These are phyloP conservation scores for Kuraishia capsulata DNA, from an alignment of 805 yeast genomes.

Conservation along the genomic window DNA sequence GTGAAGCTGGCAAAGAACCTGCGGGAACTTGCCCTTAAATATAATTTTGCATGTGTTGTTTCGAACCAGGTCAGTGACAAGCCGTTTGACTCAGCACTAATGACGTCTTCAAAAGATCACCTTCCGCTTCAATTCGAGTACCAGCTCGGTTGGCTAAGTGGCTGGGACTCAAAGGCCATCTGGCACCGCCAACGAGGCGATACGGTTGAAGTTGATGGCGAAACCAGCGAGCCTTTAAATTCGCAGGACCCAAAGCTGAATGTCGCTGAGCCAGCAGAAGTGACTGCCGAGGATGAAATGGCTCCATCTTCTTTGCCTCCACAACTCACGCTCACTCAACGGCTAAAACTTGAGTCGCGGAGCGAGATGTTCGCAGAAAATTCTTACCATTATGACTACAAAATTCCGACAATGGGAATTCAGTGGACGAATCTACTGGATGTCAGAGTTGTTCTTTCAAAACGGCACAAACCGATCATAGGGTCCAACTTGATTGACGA, in stretches of 20 bases:
- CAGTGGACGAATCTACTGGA: slow-evolving; percentile 44
- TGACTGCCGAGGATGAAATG: background rate
- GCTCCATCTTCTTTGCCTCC: background rate
- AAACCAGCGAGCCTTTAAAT: slow-evolving; percentile 4
- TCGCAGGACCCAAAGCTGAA: slow-evolving; percentile 2
- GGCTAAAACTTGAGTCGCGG: slow-evolving; percentile 13
- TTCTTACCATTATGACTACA: slow-evolving; percentile 20
- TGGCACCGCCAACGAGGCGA: slow-evolving; percentile 2
- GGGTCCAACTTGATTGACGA: slow-evolving; percentile 24
- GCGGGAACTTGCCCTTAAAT: slow-evolving; percentile 34
- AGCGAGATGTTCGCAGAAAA: slow-evolving; percentile 18
- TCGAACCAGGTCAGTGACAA: slow-evolving; percentile 78
- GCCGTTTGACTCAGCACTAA: slow-evolving; percentile 22
- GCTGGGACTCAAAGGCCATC: slow-evolving; percentile 53
- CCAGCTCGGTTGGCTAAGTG: slow-evolving; percentile 65
- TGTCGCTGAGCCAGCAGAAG: background rate
- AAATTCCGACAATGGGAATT: slow-evolving; percentile 46
- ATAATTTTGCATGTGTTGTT: slow-evolving; percentile 53
- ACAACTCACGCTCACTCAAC: slow-evolving; percentile 12
- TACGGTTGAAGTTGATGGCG: background rate
- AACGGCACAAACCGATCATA: slow-evolving; percentile 30
- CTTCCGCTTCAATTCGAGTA: slow-evolving; percentile 41
- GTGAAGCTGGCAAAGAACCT: slow-evolving; percentile 37
- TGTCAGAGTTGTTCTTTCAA: slow-evolving; percentile 37
- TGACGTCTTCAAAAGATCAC: slow-evolving; percentile 16